Evolutionary conservation across 768 basidiomycete species (phyloP).

Genomic region (Coprinellus micaceus): DNA sequence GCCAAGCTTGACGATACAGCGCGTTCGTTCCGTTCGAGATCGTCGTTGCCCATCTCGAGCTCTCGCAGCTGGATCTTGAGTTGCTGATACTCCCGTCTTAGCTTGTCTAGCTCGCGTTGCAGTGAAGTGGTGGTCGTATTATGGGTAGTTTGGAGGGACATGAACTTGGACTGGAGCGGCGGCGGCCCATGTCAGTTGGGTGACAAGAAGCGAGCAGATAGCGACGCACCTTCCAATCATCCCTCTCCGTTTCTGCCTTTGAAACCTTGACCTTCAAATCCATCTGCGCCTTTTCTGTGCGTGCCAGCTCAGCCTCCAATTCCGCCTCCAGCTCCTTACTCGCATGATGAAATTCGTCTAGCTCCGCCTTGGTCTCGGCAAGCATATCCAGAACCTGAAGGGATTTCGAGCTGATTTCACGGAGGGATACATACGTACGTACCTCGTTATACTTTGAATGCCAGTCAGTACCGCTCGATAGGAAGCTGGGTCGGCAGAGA

Average conservation of each 20-base stretch:
- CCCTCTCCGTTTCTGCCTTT: conserved; percentile 70
- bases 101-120: conserved; percentile 84
- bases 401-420: background rate
- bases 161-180: conserved; percentile 64
- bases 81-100: conserved; percentile 70
- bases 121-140: conserved; percentile 88
- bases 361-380: conserved; percentile 76
- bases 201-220: background rate
- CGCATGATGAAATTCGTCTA: conserved; percentile 82
- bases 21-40: conserved; percentile 92
- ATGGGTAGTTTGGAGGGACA: conserved; percentile 84
- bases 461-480: conserved; percentile 62
- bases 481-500: conserved; percentile 41
- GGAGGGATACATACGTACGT: conserved; percentile 9
- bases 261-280: conserved; percentile 72
- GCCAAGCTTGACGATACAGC: conserved; percentile 80
- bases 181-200: conserved; percentile 6
- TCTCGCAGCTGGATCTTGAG: conserved; percentile 76
- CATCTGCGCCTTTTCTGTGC: conserved; percentile 81
- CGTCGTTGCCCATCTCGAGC: conserved; percentile 96
- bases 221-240: conserved; percentile 85
- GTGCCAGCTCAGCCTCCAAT: conserved; percentile 84
- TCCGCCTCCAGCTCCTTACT: conserved; percentile 93
- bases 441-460: conserved; percentile 74
- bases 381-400: conserved; percentile 73